Evolutionary conservation across 108 stramenopile species (phyloP).

Genomic region (Nitzschia putrida): DNA sequence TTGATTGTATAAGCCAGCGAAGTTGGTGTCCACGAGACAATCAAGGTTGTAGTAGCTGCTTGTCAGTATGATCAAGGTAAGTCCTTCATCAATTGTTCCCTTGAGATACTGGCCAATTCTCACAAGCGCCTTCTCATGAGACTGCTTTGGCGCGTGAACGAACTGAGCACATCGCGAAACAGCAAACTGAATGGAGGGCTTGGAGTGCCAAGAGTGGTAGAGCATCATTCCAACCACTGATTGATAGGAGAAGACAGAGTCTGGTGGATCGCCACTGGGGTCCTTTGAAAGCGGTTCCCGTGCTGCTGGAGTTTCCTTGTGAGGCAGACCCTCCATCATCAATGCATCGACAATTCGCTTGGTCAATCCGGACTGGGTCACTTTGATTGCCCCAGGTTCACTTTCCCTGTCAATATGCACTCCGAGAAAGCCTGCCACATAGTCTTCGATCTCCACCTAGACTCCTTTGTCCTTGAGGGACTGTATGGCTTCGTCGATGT

Average conservation of each 20-base stretch:
- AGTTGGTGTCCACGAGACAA: conserved; percentile 51
- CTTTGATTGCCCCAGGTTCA: conserved; percentile 8
- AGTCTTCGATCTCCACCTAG: conserved; percentile 22
- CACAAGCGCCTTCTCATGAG: conserved; percentile 38
- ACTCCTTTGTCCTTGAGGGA: not conserved
- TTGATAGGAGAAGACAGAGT: conserved; percentile 26
- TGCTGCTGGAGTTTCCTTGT: not conserved
- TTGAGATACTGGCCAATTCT: conserved; percentile 45
- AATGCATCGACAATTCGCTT: conserved; percentile 15
- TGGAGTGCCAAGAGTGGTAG: conserved; percentile 26
- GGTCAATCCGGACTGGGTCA: conserved; percentile 33
- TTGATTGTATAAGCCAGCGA: conserved; percentile 42
- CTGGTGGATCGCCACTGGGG: conserved; percentile 4
- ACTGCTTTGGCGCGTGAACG: conserved; percentile 12
- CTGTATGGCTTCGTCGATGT: conserved; percentile 17
- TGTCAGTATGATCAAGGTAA: conserved; percentile 21
- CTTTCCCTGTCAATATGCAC: conserved; percentile 29
- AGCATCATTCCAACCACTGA: conserved; percentile 38
- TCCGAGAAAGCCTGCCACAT: conserved; percentile 47
- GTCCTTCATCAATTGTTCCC: conserved; percentile 36
- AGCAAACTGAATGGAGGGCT: conserved; percentile 35
- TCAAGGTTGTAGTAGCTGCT: conserved; percentile 21
- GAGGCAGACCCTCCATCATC: not conserved
- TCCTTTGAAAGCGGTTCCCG: conserved; percentile 7
- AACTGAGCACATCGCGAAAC: conserved; percentile 35